A percentile compares a stretch with the other conserved stretches of the same genome.
phyloP scores from a whole-genome alignment of 306 rosid genomes.

The Inga laurina region DNA sequence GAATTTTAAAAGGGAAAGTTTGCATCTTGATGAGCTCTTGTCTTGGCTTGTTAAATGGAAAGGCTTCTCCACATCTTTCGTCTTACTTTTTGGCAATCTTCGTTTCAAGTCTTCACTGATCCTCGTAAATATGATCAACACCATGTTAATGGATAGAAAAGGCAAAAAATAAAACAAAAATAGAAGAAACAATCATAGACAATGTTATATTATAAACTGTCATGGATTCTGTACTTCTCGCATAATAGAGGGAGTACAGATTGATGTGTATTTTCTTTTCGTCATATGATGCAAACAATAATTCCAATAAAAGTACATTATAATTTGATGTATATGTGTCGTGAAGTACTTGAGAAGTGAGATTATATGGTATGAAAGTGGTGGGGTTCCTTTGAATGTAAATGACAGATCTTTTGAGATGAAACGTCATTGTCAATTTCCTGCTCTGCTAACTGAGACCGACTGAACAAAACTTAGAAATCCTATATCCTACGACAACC shows the following conservation, averaged over 20 bases:
- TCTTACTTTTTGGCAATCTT: slow-evolving; percentile 57
- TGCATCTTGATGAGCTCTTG: slow-evolving; percentile 72
- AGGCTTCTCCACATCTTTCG: slow-evolving; percentile 59
- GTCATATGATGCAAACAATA: neutral
- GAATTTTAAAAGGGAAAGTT: slow-evolving; percentile 61
- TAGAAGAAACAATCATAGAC: slow-evolving; percentile 6
- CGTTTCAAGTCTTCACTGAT: slow-evolving; percentile 72
- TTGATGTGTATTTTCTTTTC: neutral
- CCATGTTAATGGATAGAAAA: neutral
- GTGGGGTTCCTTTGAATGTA: slow-evolving; percentile 36
- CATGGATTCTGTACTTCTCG: neutral
- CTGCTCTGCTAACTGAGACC: neutral
- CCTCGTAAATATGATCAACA: slow-evolving; percentile 25
- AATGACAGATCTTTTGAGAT: slow-evolving; percentile 31
- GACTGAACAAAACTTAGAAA: slow-evolving; percentile 7
- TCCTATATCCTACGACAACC: neutral
- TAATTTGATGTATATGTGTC: neutral
- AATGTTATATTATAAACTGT: neutral
- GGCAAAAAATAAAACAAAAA: neutral
- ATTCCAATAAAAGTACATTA: neutral
- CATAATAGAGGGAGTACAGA: neutral
- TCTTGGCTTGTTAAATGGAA: slow-evolving; percentile 65
- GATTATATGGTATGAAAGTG: slow-evolving; percentile 11
- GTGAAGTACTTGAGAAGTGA: slow-evolving; percentile 28
- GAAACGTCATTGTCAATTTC: slow-evolving; percentile 37